Base-by-base conservation (phyloP, 2,329 filamentous ascomycete genomes). In the Fusarium albidum region DNA sequence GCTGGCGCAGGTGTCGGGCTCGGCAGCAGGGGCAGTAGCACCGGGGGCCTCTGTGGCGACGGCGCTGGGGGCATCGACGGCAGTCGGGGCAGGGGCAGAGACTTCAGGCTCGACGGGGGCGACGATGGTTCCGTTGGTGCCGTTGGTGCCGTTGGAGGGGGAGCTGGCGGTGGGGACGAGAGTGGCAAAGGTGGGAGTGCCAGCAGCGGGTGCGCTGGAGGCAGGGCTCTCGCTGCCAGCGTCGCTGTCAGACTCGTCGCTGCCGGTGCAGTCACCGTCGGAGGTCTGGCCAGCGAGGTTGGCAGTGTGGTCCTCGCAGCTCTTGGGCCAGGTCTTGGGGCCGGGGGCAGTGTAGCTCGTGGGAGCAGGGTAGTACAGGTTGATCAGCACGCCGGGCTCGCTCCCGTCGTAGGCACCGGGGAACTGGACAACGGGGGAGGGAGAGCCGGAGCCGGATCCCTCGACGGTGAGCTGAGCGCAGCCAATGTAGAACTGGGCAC, bases 401-500 rank as follows among this genome's bases (percentile, higher is more conserved):
- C 62, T 55, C 38, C 66, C 70, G n/a, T 60, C 61, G 55, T 70
- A 73, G 35, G 64, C 69, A 27, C 71, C 71, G 14, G 71, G 71
- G 63, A 73, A 67, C 51, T 64, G 61, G 47, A 73, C 70, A 5
- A 60, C 53, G 34, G 64, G 65, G 12, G 55, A 56, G 14, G 71
- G 71, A 12, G 62, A 48, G 27, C 63, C 67, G 14, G 58, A 61
- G 17, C 71, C 73, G 13, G 57, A 63, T 21, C 71, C 70, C 9
- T 67, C 59, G 6, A 75, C 72, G 6, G 58, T 64, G 17, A 75
- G 48, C 56, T 75, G 72, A 3, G 69, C 72, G 37, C 73, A 75
- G 14, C 67, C 63, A 12, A 73, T 69, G 64, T 73, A 75, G 69
- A 71, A 73, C 65, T 75, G 72, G 15, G 72, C 72, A 31, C 72